Base-by-base conservation (phyloP, 2,329 filamentous ascomycete species). In the Bimuria novae-zelandiae region DNA sequence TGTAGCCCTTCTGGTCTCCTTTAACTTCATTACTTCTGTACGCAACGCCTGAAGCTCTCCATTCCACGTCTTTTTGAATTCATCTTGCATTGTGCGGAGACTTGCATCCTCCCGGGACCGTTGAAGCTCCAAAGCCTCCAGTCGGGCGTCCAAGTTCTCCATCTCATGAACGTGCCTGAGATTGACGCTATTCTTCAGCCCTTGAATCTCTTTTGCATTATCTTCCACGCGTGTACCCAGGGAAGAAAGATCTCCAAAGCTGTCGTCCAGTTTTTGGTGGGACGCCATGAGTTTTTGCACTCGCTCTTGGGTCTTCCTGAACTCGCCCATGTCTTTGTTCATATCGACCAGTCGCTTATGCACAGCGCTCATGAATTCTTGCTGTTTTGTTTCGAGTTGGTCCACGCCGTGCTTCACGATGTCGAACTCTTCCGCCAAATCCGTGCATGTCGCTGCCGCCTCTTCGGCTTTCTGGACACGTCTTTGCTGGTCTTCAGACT, bases 301-400 rank as follows among this genome's bases (percentile, higher is more conserved):
- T n/a, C 33, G 27, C 22, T 47, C 44, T 19, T 47, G 44, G 7
- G 44, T 47, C 11, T 47, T 47, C 44, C 44, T 16, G 21, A 30
- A 47, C 22, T 51, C 42, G 11, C 32, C 22, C 21, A 48, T 30
- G 5, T 48, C 22, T 7, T 43, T 41, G 27, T 54, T 37, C 22
- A 47, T 37, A 3, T 47, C 32, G 17, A 47, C 21, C 8, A 47
- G 33, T 23, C 33, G 33, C 32, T 39, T 47, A 11, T 39, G 33
- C 7, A 47, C 33, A 14, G 12, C 33, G n/a, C 22, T 19, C 22
- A 47, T 47, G 22, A 36, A 47, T 3, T 47, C 33, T 12, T 37
- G 32, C 16, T 47, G 44, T 16, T 37, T 37, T 39, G n/a, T 16
- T 23, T 39, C 44, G 3, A 47, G 16, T 7, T 51, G 37, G 14